A percentile compares a stretch with the other conserved stretches of the same genome.
These are phyloP conservation scores for Chalciporus sphaerocephalus DNA, from an alignment of 768 basidiomycete genomes.

Conservation along the genomic window DNA sequence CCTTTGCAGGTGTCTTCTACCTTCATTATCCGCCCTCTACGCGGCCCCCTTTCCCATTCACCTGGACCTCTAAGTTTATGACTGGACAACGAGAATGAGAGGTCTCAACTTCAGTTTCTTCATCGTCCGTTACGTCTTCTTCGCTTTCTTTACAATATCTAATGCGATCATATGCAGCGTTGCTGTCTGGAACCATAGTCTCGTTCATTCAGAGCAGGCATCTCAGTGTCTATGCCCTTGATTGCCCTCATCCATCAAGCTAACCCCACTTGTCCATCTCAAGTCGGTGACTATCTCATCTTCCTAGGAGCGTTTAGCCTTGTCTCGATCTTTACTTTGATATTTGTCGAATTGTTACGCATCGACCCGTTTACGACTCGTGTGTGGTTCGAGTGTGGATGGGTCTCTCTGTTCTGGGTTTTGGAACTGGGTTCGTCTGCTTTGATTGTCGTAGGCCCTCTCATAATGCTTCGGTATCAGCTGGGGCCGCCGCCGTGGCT, in stretches of 20 bases:
- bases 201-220: conserved; percentile 36
- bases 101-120: conserved; percentile 36
- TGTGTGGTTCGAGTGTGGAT: conserved; percentile 70
- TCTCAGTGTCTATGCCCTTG: conserved; percentile 34
- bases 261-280: conserved; percentile 29
- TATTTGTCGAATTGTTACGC: conserved; percentile 55
- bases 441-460: background rate
- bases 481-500: conserved; percentile 48
- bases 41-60: conserved; percentile 21
- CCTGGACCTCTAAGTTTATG: conserved; percentile 26
- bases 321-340: conserved; percentile 54
- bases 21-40: conserved; percentile 27
- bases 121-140: conserved; percentile 53
- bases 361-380: conserved; percentile 48
- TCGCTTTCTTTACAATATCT: conserved; percentile 57
- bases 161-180: conserved; percentile 62
- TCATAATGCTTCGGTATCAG: conserved; percentile 31
- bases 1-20: conserved; percentile 19
- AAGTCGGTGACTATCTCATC: conserved; percentile 57
- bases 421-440: conserved; percentile 53
- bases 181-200: conserved; percentile 65
- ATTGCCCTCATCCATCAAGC: background rate
- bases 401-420: conserved; percentile 54
- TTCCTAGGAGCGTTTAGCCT: conserved; percentile 59
- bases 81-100: conserved; percentile 36